Evolutionary conservation across 2,329 filamentous ascomycete species (phyloP).

Genomic region (Apiospora rasikravindrae): DNA sequence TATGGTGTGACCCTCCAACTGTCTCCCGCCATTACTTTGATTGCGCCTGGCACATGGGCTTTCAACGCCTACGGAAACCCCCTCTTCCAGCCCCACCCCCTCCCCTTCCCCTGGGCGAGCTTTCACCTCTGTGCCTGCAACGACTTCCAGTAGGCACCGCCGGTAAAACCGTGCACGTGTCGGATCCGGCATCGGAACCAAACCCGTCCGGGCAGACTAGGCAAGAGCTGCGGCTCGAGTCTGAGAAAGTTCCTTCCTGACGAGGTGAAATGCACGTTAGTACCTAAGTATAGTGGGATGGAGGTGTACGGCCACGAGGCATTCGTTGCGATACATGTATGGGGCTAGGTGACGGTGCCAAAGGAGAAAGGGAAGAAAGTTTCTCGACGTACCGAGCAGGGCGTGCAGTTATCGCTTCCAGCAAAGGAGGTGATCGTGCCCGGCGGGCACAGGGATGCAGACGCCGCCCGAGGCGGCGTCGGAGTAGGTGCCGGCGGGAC

Average conservation of each 20-base stretch:
- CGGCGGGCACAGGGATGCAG: background rate
- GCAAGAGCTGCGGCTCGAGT: too few species aligned
- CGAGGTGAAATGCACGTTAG: background rate
- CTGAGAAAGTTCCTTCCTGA: background rate
- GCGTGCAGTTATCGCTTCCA: background rate
- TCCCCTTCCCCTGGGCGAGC: background rate
- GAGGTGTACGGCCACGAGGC: too few species aligned
- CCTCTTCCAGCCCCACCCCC: too few species aligned
- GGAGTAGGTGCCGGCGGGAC: background rate
- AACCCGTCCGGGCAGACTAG: too few species aligned
- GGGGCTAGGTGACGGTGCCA: background rate
- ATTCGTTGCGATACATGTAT: too few species aligned
- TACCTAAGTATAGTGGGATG: background rate
- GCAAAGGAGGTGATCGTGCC: background rate
- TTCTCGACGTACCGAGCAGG: background rate
- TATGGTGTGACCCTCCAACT: background rate
- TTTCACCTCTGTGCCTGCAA: background rate
- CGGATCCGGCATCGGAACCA: background rate
- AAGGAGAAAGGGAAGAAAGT: background rate
- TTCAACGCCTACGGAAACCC: background rate
- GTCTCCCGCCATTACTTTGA: background rate
- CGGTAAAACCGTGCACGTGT: background rate
- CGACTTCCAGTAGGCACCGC: background rate
- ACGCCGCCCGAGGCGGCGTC: too few species aligned
- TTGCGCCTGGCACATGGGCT: background rate